Evolutionary conservation across 116 monocot species (phyloP).

Genomic region (Cymodocea nodosa): DNA sequence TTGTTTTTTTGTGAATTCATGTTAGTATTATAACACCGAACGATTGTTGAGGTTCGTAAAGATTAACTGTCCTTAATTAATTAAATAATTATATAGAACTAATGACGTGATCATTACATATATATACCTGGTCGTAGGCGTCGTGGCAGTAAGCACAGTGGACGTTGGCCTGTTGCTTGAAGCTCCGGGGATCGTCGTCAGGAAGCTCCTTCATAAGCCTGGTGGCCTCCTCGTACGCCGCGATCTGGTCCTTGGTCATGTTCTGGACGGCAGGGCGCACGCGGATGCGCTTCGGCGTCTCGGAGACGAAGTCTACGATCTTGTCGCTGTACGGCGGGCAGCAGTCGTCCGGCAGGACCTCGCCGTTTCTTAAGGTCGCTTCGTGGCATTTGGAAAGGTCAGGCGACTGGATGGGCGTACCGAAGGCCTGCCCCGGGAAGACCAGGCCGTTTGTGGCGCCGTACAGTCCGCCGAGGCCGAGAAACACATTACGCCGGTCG

Average conservation of each 20-base stretch:
- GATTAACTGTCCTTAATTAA: no score
- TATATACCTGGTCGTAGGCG: slow-evolving; percentile 32
- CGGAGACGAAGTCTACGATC: slow-evolving; percentile 14
- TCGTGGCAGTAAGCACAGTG: slow-evolving; percentile 47
- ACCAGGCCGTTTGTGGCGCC: not conserved
- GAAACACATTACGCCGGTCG: slow-evolving; percentile 3
- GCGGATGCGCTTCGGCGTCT: slow-evolving; percentile 9
- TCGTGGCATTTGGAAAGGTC: slow-evolving; percentile 1
- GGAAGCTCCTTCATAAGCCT: slow-evolving; percentile 20
- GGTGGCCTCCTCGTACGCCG: slow-evolving; percentile 19
- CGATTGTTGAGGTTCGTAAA: no score
- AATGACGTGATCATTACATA: no score
- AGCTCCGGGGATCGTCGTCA: slow-evolving; percentile 30
- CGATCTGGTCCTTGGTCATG: slow-evolving; percentile 19
- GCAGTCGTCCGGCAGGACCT: not conserved
- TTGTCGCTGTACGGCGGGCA: not conserved
- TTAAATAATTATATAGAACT: no score
- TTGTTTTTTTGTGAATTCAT: no score
- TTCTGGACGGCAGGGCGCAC: slow-evolving; percentile 26
- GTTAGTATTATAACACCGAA: no score
- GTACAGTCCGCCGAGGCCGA: slow-evolving; percentile 5
- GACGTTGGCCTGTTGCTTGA: slow-evolving; percentile 30
- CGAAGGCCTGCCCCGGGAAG: not conserved
- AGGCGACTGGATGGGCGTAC: not conserved
- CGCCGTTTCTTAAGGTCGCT: not conserved